Evolutionary conservation across 192 early-diverging fungal species (phyloP).

Genomic region (Neocallimastix lanati): DNA sequence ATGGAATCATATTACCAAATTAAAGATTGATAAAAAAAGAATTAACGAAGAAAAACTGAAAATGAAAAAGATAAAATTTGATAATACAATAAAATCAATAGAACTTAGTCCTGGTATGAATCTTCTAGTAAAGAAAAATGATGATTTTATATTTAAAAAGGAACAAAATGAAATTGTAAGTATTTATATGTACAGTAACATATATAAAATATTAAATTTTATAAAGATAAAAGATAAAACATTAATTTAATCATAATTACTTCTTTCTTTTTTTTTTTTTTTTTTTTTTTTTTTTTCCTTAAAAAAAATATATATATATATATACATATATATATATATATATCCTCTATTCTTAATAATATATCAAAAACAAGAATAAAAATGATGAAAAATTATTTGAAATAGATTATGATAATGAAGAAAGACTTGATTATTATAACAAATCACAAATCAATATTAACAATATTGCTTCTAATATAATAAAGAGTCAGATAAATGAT

Average conservation of each 20-base stretch:
- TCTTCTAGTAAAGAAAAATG: neutral
- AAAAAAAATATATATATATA: no score
- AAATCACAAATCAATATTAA: neutral
- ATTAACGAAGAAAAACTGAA: neutral
- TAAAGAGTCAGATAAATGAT: neutral
- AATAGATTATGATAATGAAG: neutral
- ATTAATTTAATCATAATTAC: no score
- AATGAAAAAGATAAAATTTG: neutral
- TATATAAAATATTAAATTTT: no score
- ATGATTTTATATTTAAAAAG: neutral
- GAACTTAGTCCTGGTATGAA: neutral
- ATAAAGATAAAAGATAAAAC: no score
- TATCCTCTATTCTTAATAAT: no score
- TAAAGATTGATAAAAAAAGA: neutral
- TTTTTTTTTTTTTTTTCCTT: no score
- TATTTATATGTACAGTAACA: no score
- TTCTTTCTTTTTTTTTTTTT: no score
- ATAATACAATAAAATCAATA: neutral
- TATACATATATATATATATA: no score
- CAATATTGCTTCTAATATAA: neutral
- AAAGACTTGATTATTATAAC: neutral
- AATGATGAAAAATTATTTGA: neutral
- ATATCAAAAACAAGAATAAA: no score
- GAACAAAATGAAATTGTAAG: neutral
- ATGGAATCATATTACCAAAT: neutral